Conservation (phyloP, 306 rosid species). For the Fragaria ananassa region DNA sequence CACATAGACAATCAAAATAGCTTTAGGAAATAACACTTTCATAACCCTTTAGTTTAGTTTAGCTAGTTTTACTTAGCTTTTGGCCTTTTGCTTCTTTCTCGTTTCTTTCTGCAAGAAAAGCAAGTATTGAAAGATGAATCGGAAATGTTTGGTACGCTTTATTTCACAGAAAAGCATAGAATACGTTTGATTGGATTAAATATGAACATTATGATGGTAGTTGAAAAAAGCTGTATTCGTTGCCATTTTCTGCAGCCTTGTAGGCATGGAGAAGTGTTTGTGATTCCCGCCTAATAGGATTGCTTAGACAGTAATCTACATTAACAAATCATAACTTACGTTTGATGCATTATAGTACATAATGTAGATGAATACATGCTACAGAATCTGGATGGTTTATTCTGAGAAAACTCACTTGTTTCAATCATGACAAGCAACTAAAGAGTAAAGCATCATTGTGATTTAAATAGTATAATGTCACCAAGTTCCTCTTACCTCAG, state of each 20-base stretch:
- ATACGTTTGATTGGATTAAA: background rate
- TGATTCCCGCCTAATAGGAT: background rate
- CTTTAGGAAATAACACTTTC: background rate
- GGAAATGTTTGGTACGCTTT: background rate
- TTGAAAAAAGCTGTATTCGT: background rate
- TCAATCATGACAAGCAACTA: background rate
- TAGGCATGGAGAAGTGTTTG: background rate
- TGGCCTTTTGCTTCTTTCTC: background rate
- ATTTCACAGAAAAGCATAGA: conserved; percentile 5
- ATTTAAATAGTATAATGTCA: too few species aligned
- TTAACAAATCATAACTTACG: background rate
- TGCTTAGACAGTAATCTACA: background rate
- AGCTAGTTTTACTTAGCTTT: background rate
- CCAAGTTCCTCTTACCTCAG: too few species aligned
- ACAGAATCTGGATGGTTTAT: background rate
- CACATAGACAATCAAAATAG: background rate
- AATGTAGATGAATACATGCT: background rate
- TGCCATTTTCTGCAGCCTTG: background rate
- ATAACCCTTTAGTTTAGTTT: background rate
- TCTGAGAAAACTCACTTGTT: background rate
- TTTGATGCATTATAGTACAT: background rate
- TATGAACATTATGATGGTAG: background rate
- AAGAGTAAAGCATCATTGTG: too few species aligned
- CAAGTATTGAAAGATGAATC: background rate
- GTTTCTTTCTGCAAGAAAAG: background rate